Evolutionary conservation across 2,329 filamentous ascomycete genomes (phyloP).

Genomic region (Cercospora sojina): DNA sequence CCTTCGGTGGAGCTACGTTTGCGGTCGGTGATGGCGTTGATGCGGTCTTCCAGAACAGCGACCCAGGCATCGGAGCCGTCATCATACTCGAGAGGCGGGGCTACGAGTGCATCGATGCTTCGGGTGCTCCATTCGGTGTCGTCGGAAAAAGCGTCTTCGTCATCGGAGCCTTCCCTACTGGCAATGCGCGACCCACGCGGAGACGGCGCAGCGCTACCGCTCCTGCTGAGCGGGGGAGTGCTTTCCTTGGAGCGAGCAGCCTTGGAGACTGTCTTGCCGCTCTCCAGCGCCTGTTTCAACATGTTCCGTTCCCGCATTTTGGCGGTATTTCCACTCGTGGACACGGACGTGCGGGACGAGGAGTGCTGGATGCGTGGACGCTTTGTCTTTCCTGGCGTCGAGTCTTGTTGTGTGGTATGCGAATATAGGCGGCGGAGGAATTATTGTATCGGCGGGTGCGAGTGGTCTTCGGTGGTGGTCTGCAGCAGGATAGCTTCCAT

Average conservation of each 20-base stretch:
- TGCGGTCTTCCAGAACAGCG: conserved; percentile 61
- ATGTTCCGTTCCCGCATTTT: conserved; percentile 35
- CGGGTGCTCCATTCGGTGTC: conserved; percentile 60
- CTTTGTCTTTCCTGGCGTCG: neutral
- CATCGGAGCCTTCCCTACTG: conserved; percentile 64
- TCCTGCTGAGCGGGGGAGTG: conserved; percentile 59
- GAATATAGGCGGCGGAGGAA: neutral
- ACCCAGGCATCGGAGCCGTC: conserved; percentile 58
- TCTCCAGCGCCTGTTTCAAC: conserved; percentile 68
- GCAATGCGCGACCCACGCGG: conserved; percentile 59
- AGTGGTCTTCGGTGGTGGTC: conserved; percentile 13
- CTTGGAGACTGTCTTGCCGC: conserved; percentile 68
- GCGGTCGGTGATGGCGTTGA: conserved; percentile 70
- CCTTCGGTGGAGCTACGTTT: conserved; percentile 74
- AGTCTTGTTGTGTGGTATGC: neutral
- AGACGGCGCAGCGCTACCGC: conserved; percentile 57
- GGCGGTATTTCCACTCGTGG: neutral
- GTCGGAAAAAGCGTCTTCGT: conserved; percentile 60
- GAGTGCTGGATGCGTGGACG: neutral
- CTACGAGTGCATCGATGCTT: conserved; percentile 65
- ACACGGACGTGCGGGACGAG: neutral
- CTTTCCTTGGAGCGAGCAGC: conserved; percentile 61
- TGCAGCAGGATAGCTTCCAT: conserved; percentile 10
- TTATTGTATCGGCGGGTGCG: conserved; percentile 28
- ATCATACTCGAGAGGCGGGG: conserved; percentile 52